These are phyloP conservation scores for Globisporangium takayamanum DNA, from an alignment of 352 stramenopile species.

Conservation along the genomic window DNA sequence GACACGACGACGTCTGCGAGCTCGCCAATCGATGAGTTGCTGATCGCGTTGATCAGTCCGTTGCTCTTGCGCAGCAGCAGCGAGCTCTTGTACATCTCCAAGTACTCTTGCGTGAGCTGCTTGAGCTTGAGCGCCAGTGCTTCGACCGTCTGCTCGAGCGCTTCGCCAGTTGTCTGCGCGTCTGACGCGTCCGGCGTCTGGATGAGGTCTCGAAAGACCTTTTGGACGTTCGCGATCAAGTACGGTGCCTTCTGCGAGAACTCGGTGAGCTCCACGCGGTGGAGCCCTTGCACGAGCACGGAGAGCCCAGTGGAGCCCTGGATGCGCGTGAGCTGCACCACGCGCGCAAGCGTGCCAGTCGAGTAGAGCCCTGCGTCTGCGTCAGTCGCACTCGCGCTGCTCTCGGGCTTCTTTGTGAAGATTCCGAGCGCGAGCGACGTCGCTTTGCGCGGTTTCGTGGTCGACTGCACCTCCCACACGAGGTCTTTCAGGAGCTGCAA, in stretches of 20 bases:
- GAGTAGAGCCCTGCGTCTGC: constrained; percentile 37
- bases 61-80: constrained; percentile 47
- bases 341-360: constrained; percentile 56
- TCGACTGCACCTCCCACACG: constrained; percentile 60
- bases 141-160: constrained; percentile 24
- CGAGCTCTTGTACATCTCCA: constrained; percentile 60
- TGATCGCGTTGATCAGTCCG: constrained; percentile 55
- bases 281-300: constrained; percentile 59
- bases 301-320: constrained; percentile 46
- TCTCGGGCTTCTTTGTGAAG: constrained; percentile 40
- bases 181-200: constrained; percentile 10
- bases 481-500: constrained; percentile 76
- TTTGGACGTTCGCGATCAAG: constrained; percentile 43
- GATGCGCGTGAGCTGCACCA: constrained; percentile 72
- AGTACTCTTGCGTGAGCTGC: constrained; percentile 55
- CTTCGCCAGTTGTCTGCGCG: constrained; percentile 5
- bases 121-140: constrained; percentile 43
- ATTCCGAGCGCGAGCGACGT: constrained; percentile 51
- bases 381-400: constrained; percentile 3
- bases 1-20: constrained; percentile 68
- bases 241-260: constrained; percentile 52
- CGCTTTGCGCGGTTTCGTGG: constrained; percentile 31
- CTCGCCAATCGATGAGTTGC: constrained; percentile 48
- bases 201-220: constrained; percentile 11
- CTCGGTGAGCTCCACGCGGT: constrained; percentile 42